Evolutionary conservation across 345 rosid genomes (phyloP).

Genomic region (Bruguiera gymnorhiza): DNA sequence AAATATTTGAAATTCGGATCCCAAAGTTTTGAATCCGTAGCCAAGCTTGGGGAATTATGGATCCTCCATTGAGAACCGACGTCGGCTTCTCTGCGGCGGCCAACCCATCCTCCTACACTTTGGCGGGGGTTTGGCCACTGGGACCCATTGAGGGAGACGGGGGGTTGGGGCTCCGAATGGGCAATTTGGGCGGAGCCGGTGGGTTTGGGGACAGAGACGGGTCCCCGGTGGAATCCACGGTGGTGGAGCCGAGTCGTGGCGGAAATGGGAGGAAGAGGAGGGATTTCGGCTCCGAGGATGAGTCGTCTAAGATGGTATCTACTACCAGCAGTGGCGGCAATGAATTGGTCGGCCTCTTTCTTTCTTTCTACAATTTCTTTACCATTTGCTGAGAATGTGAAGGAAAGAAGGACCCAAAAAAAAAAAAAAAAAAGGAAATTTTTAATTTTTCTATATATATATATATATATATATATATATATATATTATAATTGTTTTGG

Average conservation of each 20-base stretch:
- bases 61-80: conserved; percentile 74
- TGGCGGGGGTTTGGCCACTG: conserved; percentile 32
- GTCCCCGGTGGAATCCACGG: conserved; percentile 70
- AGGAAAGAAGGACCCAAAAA: background rate
- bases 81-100: conserved; percentile 77
- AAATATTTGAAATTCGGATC: too few relatives aligned
- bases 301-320: conserved; percentile 69
- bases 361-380: conserved; percentile 3
- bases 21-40: too few relatives aligned
- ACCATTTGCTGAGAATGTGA: background rate
- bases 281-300: conserved; percentile 73
- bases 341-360: conserved; percentile 55
- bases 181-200: conserved; percentile 23
- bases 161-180: conserved; percentile 58
- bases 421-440: background rate
- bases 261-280: conserved; percentile 57
- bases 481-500: background rate
- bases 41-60: conserved; percentile 38
- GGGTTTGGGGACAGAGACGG: conserved; percentile 39
- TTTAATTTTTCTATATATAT: too few relatives aligned
- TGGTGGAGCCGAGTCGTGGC: conserved; percentile 70
- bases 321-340: conserved; percentile 60
- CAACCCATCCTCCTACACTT: conserved; percentile 57
- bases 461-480: too few relatives aligned
- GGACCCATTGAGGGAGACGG: conserved; percentile 8